Base-by-base conservation (phyloP, 1,139 yeast species). In the Geotrichum candidum region DNA sequence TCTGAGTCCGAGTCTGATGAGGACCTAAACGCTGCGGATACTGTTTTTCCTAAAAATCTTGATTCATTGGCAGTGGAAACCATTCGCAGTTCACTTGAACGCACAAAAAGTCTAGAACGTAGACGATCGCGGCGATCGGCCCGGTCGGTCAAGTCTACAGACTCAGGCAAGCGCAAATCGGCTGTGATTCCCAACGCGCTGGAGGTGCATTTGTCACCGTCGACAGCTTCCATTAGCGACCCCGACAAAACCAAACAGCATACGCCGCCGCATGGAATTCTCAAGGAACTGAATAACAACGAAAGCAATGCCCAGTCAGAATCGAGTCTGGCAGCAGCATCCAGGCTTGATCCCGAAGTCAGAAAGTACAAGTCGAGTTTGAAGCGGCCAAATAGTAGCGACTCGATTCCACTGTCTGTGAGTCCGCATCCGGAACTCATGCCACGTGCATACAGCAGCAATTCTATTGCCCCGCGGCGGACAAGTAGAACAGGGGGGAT, bases 41-140 rank as follows among this genome's bases (percentile, higher is more conserved):
- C 77, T 3, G 74, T 75, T 7, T 74, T 74, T 64, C 78, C 78
- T 2, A 72, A 74, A 60, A 68, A 67, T 31, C 69, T 75, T 51
- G 76, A 72, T 51, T 61, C 67, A 18, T 65, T 69, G 25, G 69
- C 73, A 18, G 74, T 74, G 6, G 77, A 72, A 56, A 67, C 68
- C 18, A 73, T 75, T 52, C 70, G 76, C 54, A 68, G 71, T 50
- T 72, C 77, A 2, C 65, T 75, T 15, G 76, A 74, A 57, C 71
- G 77, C 52, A 68, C 75, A 4, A 74, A 73, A 57, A 68, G 73
- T 46, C 64, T 74, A 56, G 77, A 74, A 61, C 68, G 77, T 31
- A 69, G 74, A 51, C 69, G 73, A 45, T 71, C 75, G 62, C 64
- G 69, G 10, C 65, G 72, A 11, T 68, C 71, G 2, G 64, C 68